Evolutionary conservation across 345 rosid genomes (phyloP).

Genomic region (Salix arbutifolia): DNA sequence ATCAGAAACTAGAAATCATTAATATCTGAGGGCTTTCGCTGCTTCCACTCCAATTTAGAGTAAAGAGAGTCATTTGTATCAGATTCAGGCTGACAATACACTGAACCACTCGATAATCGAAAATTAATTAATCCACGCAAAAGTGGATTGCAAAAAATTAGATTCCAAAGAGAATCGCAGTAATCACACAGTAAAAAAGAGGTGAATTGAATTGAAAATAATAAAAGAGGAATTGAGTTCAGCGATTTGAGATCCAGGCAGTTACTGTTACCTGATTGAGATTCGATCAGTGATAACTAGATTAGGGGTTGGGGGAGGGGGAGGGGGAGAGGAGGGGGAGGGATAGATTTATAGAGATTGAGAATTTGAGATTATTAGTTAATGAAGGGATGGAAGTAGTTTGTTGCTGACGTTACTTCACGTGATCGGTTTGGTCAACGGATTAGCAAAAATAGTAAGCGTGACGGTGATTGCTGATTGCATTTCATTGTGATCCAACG

Average conservation of each 20-base stretch:
- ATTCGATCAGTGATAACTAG: conserved; percentile 1
- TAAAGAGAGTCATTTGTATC: neutral
- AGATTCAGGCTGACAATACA: neutral
- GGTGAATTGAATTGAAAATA: neutral
- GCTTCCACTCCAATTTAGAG: conserved; percentile 3
- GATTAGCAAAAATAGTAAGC: neutral
- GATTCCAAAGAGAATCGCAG: neutral
- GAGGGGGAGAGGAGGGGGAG: neutral
- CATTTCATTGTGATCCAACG: conserved; percentile 3
- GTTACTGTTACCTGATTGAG: conserved; percentile 12
- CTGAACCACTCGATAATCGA: neutral
- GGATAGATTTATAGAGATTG: neutral
- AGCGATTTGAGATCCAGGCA: conserved; percentile 9
- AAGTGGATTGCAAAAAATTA: neutral
- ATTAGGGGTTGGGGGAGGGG: conserved; percentile 11
- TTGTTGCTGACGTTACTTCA: conserved; percentile 1
- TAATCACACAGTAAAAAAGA: neutral
- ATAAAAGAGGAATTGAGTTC: neutral
- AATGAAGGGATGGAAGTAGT: neutral
- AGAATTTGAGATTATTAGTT: neutral
- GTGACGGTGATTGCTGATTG: neutral
- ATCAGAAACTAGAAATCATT: neutral
- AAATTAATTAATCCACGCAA: neutral
- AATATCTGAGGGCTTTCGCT: conserved; percentile 2
- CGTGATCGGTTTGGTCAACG: neutral